phyloP scores from a whole-genome alignment of 164 flowering plant genomes.

The Taxillus chinensis region DNA sequence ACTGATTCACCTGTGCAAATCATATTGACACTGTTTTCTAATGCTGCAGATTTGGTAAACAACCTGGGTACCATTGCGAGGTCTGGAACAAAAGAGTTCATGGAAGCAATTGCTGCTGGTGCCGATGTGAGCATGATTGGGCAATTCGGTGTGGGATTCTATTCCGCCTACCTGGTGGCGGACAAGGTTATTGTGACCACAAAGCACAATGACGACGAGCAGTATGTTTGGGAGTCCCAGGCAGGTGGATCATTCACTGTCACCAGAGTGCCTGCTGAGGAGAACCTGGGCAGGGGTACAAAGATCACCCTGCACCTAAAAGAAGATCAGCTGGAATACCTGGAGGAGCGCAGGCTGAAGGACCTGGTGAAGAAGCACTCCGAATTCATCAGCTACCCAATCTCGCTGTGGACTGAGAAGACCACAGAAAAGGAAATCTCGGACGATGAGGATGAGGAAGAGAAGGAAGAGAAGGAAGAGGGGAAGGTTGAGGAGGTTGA shows the following conservation, averaged over 20 bases:
- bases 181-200: conserved; percentile 54
- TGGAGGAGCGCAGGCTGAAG: conserved; percentile 43
- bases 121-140: conserved; percentile 73
- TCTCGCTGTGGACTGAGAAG: conserved; percentile 45
- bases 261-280: conserved; percentile 35
- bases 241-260: conserved; percentile 50
- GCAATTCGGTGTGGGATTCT: conserved; percentile 58
- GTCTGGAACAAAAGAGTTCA: conserved; percentile 61
- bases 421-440: conserved; percentile 47
- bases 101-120: conserved; percentile 61
- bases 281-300: conserved; percentile 39
- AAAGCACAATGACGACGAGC: conserved; percentile 52
- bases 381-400: conserved; percentile 46
- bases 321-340: conserved; percentile 45
- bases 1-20: neutral
- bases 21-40: conserved; percentile 5
- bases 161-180: conserved; percentile 50
- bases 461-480: conserved; percentile 31
- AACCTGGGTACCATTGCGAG: conserved; percentile 52
- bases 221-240: conserved; percentile 47
- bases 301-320: conserved; percentile 40
- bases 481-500: conserved; percentile 32
- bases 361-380: conserved; percentile 45
- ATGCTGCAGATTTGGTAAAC: conserved; percentile 48
- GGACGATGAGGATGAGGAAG: conserved; percentile 46